phyloP scores from a whole-genome alignment of 2,329 filamentous ascomycete genomes.

The Cordyceps farinosa region DNA sequence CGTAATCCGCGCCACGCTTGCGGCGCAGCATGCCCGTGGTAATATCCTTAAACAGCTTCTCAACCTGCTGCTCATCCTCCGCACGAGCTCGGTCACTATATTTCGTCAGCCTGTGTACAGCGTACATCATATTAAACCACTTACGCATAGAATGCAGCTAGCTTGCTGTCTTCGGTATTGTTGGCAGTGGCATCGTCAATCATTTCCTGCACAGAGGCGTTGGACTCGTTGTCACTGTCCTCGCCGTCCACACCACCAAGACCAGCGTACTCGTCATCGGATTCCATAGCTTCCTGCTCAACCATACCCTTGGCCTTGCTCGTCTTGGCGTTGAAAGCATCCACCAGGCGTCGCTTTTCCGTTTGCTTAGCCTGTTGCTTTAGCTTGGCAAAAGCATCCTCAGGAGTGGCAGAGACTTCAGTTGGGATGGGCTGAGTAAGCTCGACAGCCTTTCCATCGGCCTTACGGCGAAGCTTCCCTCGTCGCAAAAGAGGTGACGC shows the following conservation, averaged over 20 bases:
- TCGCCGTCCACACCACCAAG: constrained; percentile 88
- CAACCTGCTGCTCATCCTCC: constrained; percentile 80
- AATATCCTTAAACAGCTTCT: constrained; percentile 89
- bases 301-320: constrained; percentile 85
- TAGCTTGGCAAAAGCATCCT: constrained; percentile 64
- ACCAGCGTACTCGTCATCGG: constrained; percentile 95
- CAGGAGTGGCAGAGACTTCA: background rate
- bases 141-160: constrained; percentile 87
- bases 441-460: constrained; percentile 28
- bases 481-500: constrained; percentile 65
- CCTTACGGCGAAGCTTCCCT: constrained; percentile 49
- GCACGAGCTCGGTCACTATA: constrained; percentile 71
- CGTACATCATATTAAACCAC: constrained; percentile 36
- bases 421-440: background rate
- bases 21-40: constrained; percentile 83
- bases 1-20: constrained; percentile 76
- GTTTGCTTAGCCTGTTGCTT: constrained; percentile 58
- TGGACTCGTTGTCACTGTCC: constrained; percentile 68
- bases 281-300: constrained; percentile 92
- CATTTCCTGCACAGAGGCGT: constrained; percentile 75
- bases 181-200: constrained; percentile 81
- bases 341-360: constrained; percentile 49
- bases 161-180: constrained; percentile 71
- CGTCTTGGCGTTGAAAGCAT: constrained; percentile 75
- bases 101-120: constrained; percentile 19